Base-by-base conservation (phyloP, 805 yeast species). In the Candida boidinii region DNA sequence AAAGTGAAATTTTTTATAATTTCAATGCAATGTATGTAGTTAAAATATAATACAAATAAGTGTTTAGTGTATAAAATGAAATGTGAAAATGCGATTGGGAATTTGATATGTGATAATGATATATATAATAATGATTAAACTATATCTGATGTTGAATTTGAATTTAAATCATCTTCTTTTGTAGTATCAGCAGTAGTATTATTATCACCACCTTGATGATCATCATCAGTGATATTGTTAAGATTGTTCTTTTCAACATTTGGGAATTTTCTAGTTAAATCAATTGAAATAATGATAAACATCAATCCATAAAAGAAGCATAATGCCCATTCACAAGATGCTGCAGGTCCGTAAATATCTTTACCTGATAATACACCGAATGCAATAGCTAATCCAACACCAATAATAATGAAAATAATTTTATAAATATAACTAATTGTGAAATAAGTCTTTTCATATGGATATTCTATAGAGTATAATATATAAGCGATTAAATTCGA, bases 271-370 rank as follows among this genome's bases (percentile, higher is more conserved):
- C 17, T n/a, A 4, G 46, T 62, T 30, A 87, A 66, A 51, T 90
- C 96, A 38, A 72, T 66, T 2, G 81, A 60, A 53, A 88, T 65
- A 36, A 78, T 58, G 4, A 79, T 49, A 42, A 79, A 70, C 39
- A 82, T 63, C 22, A 79, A 46, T 3, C 94, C 92, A 51, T 82
- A 88, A 76, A 84, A 78, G 56, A 78, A 88, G n/a, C 90, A 77
- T 27, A 88, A 56, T 3, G 77, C 51, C 97, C 97, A 90, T 57
- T 90, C 97, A 50, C 81, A 74, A 15, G 66, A 61, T 0, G 87
- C 87, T 26, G 77, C 66, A 21, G 68, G 60, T 4, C 69, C 70
- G 41, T 68, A 62, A 7, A 33, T 31, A 3, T 42, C 58, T 17
- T 29, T 23, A 14, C 36, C 35, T 51, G 46, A 43, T 26, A 42